A percentile compares a stretch with the other conserved stretches of the same genome.
These are phyloP conservation scores for Conringia planisiliqua DNA, from an alignment of 345 rosid species.

Conservation along the genomic window DNA sequence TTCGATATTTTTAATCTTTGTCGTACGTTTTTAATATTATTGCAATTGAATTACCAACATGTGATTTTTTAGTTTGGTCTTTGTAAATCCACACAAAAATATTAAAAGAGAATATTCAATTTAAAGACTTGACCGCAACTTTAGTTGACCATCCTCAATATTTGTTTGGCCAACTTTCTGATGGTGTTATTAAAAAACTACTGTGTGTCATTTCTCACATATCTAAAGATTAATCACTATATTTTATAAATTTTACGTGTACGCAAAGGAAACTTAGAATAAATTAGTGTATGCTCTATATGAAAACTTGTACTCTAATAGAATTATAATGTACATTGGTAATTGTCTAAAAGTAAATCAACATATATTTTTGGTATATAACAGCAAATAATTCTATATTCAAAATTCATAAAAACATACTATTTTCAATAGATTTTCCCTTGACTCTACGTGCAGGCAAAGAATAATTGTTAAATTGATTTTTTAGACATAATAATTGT, in stretches of 20 bases:
- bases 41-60: constrained; percentile 6
- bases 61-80: constrained; percentile 15
- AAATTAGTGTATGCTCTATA: neutral
- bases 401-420: neutral
- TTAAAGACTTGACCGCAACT: constrained; percentile 3
- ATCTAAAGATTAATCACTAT: neutral
- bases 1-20: neutral
- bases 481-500: neutral
- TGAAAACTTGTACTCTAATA: neutral
- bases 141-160: constrained; percentile 2
- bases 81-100: constrained; percentile 5
- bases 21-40: constrained; percentile 5
- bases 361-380: neutral
- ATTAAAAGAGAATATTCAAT: neutral
- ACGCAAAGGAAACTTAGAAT: neutral
- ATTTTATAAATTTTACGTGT: neutral
- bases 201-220: neutral
- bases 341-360: neutral
- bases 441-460: neutral
- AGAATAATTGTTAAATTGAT: neutral
- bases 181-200: neutral
- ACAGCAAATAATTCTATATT: neutral
- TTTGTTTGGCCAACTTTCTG: neutral
- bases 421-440: neutral
- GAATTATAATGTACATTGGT: neutral